Percentiles rank a stretch among this genome's conserved stretches.
Conservation (phyloP, 345 rosid genomes). For the Corchorus olitorius region DNA sequence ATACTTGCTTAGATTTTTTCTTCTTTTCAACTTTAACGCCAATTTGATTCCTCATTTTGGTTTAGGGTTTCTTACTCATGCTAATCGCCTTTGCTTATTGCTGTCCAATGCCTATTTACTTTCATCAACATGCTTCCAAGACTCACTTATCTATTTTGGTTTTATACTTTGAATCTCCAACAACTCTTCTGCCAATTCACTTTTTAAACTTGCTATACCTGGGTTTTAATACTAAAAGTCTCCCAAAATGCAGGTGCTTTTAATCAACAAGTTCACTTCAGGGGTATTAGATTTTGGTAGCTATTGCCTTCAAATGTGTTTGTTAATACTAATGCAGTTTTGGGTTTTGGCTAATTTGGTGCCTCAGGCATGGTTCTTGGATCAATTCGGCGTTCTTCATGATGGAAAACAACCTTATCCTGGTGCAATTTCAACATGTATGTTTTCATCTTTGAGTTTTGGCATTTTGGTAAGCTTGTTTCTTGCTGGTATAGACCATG, state of each 20-base stretch:
- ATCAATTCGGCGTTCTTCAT: slow-evolving; percentile 97
- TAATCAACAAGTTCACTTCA: background rate
- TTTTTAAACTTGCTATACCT: background rate
- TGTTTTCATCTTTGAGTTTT: slow-evolving; percentile 38
- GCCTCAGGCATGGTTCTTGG: slow-evolving; percentile 85
- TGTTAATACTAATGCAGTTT: slow-evolving; percentile 1
- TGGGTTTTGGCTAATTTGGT: slow-evolving; percentile 9
- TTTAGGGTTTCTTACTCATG: background rate
- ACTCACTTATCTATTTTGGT: background rate
- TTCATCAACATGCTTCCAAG: background rate
- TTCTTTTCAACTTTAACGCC: background rate
- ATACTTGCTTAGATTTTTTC: background rate
- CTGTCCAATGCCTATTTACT: background rate
- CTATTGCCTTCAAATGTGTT: background rate
- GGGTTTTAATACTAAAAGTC: background rate
- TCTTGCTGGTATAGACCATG: background rate
- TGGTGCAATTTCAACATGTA: slow-evolving; percentile 84
- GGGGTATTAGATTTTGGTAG: background rate
- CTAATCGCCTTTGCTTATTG: no score
- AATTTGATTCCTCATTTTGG: background rate
- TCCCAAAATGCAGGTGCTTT: background rate
- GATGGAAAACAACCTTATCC: slow-evolving; percentile 94
- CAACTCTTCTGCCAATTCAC: background rate
- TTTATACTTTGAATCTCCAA: background rate
- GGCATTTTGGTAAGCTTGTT: slow-evolving; percentile 10